phyloP scores from a whole-genome alignment of 1,284 basidiomycete genomes.

The Mycosarcoma maydis region DNA sequence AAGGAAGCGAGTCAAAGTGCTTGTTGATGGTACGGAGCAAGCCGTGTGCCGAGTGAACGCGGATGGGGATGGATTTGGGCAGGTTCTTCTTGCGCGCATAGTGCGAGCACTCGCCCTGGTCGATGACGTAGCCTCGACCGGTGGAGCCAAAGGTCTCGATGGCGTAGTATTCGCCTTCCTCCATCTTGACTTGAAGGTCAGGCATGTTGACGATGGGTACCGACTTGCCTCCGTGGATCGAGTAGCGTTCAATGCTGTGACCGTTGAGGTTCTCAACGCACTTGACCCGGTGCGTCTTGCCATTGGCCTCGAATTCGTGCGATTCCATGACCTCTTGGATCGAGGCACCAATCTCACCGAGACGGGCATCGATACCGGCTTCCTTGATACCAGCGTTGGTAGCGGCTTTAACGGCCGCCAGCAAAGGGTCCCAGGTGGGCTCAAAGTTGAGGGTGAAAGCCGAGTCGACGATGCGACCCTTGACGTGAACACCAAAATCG shows the following conservation, averaged over 20 bases:
- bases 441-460: constrained; percentile 93
- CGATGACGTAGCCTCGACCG: constrained; percentile 90
- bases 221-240: constrained; percentile 74
- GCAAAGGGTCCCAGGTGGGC: constrained; percentile 85
- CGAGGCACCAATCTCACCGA: constrained; percentile 89
- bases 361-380: constrained; percentile 92
- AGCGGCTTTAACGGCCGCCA: constrained; percentile 91
- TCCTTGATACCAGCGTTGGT: constrained; percentile 82
- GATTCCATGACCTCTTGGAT: constrained; percentile 99
- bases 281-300: constrained; percentile 77
- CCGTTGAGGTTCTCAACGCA: constrained; percentile 66
- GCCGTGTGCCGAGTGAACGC: constrained; percentile 79
- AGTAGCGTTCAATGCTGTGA: constrained; percentile 64
- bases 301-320: constrained; percentile 91
- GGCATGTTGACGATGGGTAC: constrained; percentile 83
- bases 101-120: constrained; percentile 89
- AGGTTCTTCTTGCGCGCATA: constrained; percentile 77
- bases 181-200: constrained; percentile 92
- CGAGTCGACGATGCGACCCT: constrained; percentile 91
- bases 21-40: constrained; percentile 88
- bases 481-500: constrained; percentile 96
- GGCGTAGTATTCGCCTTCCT: constrained; percentile 98
- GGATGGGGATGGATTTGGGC: constrained; percentile 73
- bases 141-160: constrained; percentile 99
- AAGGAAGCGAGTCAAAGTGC: constrained; percentile 94